phyloP scores from a whole-genome alignment of 2,329 filamentous ascomycete species.

The Gnomoniopsis smithogilvyi region DNA sequence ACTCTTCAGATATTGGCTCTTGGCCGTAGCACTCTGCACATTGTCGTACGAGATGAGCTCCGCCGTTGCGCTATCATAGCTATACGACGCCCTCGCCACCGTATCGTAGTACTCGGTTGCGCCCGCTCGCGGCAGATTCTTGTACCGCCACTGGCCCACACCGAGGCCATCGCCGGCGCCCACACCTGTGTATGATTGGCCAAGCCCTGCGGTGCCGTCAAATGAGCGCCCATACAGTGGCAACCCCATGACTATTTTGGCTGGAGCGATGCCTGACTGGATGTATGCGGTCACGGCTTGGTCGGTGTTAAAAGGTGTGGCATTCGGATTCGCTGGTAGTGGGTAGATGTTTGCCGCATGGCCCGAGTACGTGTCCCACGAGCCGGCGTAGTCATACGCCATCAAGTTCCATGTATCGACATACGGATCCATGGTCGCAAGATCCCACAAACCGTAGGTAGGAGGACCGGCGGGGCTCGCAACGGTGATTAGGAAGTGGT shows the following conservation, averaged over 20 bases:
- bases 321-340: constrained; percentile 44
- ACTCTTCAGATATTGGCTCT: constrained; percentile 60
- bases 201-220: constrained; percentile 63
- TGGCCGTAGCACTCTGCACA: constrained; percentile 52
- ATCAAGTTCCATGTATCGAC: constrained; percentile 59
- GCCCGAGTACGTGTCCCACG: constrained; percentile 57
- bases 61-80: constrained; percentile 56
- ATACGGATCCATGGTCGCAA: constrained; percentile 43
- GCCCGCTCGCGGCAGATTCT: constrained; percentile 61
- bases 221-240: constrained; percentile 81
- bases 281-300: constrained; percentile 63
- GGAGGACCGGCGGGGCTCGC: constrained; percentile 37
- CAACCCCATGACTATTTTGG: constrained; percentile 72
- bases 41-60: constrained; percentile 72
- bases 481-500: constrained; percentile 31
- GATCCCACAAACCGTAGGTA: constrained; percentile 42
- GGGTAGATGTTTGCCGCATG: constrained; percentile 69
- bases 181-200: constrained; percentile 58
- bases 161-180: constrained; percentile 49
- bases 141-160: constrained; percentile 68
- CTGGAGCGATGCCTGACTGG: constrained; percentile 50
- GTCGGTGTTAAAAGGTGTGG: constrained; percentile 68
- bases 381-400: constrained; percentile 68
- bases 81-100: constrained; percentile 63
- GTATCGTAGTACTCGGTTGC: constrained; percentile 55